A percentile compares a stretch with the other conserved stretches of the same genome.
Conservation (phyloP, 2,329 filamentous ascomycete genomes). For the Alternaria burnsii region DNA sequence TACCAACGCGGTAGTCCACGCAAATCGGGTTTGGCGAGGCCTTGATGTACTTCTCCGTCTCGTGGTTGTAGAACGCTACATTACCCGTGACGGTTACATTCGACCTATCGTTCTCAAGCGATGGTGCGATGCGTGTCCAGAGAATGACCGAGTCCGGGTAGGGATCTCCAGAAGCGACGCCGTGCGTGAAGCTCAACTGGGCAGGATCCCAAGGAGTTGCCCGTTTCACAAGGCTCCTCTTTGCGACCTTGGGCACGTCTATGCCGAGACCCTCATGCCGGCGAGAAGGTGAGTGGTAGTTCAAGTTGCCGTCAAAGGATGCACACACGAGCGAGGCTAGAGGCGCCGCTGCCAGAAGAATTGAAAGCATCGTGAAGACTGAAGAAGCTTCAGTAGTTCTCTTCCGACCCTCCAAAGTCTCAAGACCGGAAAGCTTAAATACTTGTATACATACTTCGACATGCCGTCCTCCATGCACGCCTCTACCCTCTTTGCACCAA, state of each 20-base stretch:
- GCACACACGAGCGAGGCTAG: conserved; percentile 27
- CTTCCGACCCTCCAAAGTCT: neutral
- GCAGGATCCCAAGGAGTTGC: conserved; percentile 50
- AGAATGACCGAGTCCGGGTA: conserved; percentile 53
- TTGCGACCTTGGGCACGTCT: conserved; percentile 66
- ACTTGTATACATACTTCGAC: neutral
- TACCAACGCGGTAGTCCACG: conserved; percentile 69
- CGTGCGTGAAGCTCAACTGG: conserved; percentile 51
- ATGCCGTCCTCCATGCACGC: neutral
- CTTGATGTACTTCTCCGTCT: conserved; percentile 61
- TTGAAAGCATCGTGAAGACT: conserved; percentile 21
- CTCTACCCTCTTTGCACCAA: neutral
- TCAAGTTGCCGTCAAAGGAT: conserved; percentile 61
- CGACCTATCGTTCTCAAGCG: conserved; percentile 50
- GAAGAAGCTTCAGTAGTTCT: neutral
- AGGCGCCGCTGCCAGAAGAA: conserved; percentile 24
- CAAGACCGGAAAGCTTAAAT: conserved; percentile 8
- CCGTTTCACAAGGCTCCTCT: conserved; percentile 53
- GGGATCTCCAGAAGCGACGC: conserved; percentile 59
- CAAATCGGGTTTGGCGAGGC: conserved; percentile 70
- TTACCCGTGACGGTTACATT: conserved; percentile 64
- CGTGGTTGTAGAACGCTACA: conserved; percentile 62
- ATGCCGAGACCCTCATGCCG: conserved; percentile 71
- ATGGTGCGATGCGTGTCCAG: conserved; percentile 50
- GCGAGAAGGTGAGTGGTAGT: conserved; percentile 71